A percentile compares a stretch with the other conserved stretches of the same genome.
These are phyloP conservation scores for Nothophaeocryptopus gaeumannii DNA, from an alignment of 2,329 filamentous ascomycete species.

Conservation along the genomic window DNA sequence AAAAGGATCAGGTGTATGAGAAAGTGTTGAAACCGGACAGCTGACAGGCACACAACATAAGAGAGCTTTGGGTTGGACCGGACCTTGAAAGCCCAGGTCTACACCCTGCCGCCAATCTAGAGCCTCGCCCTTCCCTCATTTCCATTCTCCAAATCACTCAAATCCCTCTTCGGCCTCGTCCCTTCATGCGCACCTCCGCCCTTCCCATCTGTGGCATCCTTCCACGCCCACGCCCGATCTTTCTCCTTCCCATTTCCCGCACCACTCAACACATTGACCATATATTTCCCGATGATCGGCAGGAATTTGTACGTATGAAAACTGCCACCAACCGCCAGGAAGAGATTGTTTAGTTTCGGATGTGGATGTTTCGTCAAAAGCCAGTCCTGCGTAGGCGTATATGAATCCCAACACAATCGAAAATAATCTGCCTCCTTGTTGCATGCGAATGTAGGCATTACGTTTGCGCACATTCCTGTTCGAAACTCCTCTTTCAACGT, in stretches of 20 bases:
- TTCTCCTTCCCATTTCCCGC: constrained; percentile 38
- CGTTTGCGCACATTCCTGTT: constrained; percentile 17
- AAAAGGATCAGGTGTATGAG: too few relatives aligned
- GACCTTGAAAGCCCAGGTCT: too few relatives aligned
- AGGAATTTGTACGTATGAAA: constrained; percentile 57
- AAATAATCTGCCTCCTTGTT: constrained; percentile 38
- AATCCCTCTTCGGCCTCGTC: constrained; percentile 19
- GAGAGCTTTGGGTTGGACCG: too few relatives aligned
- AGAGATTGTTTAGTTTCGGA: constrained; percentile 51
- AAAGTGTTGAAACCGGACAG: too few relatives aligned
- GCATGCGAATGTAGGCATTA: constrained; percentile 36
- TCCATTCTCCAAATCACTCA: constrained; percentile 14
- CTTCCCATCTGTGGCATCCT: constrained; percentile 3
- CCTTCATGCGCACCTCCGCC: constrained; percentile 19
- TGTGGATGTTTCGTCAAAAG: constrained; percentile 55
- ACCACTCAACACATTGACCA: constrained; percentile 44
- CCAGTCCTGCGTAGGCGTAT: constrained; percentile 62
- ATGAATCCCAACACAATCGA: constrained; percentile 58
- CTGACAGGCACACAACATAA: too few relatives aligned
- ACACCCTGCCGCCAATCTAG: too few relatives aligned
- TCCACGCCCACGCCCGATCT: constrained; percentile 29
- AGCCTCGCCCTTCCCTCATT: too few relatives aligned
- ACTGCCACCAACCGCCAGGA: constrained; percentile 60
- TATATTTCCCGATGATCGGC: constrained; percentile 60
- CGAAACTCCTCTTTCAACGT: constrained; percentile 18